Evolutionary conservation across 345 rosid genomes (phyloP).

Genomic region (Camelina hispida): DNA sequence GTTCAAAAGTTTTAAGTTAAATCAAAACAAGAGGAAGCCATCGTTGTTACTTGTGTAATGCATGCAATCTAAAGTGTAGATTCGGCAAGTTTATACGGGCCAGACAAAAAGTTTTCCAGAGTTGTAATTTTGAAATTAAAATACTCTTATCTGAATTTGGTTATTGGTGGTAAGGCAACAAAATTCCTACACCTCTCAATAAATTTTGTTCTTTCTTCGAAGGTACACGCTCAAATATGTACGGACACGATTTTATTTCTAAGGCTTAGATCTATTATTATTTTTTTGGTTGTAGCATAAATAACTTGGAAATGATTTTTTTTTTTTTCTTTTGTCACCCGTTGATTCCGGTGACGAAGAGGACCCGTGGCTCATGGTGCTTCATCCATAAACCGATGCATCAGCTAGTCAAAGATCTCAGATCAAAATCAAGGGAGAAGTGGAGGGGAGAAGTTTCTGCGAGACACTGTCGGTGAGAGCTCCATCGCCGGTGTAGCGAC

Average conservation of each 20-base stretch:
- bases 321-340: too few species aligned
- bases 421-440: too few species aligned
- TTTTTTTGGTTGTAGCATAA: too few species aligned
- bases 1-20: not conserved
- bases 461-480: too few species aligned
- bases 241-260: not conserved
- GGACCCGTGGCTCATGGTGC: too few species aligned
- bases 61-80: not conserved
- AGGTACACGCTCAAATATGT: not conserved
- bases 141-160: not conserved
- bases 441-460: too few species aligned
- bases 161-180: not conserved
- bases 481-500: too few species aligned
- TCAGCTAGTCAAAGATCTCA: too few species aligned
- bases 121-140: not conserved
- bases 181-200: not conserved
- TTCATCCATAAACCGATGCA: too few species aligned
- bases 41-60: not conserved
- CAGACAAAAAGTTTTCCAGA: not conserved
- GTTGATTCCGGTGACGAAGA: too few species aligned
- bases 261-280: constrained; percentile 12
- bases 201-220: not conserved
- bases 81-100: constrained; percentile 3
- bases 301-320: not conserved
- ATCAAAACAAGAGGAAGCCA: not conserved